Evolutionary conservation across 768 basidiomycete genomes (phyloP), one percentile per base, ranked within the genome.

Genomic region (Multifurca ochricompacta): DNA sequence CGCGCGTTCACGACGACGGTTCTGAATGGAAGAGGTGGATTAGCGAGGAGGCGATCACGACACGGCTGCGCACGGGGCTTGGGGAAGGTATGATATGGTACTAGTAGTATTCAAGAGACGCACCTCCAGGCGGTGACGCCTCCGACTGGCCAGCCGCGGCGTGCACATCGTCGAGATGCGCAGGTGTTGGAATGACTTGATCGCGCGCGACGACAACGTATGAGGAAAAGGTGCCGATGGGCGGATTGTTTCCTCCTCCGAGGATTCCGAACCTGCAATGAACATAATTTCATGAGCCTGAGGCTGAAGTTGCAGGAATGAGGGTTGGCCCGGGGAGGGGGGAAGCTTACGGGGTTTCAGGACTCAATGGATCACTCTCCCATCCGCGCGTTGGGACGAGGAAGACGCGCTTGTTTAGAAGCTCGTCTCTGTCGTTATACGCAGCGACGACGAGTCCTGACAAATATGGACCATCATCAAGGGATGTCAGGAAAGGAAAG

Each of bases 101-200:
- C n/a, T 56, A 34, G 30, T 52, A 30, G 31, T 8, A 11, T 3
- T 42, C 35, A 27, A 31, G 13, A 27, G 8, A 66, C 72, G 39
- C 10, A 90, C 90, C 90, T 81, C 84, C 87, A 93, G 2, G 91
- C 87, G 14, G 91, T 93, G 18, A 91, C 66, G 3, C 82, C 87
- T 0, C 74, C 88, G 2, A 88, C 62, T 0, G 91, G 89, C 80
- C 86, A 87, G 87, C 87, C 0, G 88, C 82, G 16, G 78, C 74
- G 48, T 90, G 78, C 37, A 81, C 70, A 64, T 86, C 80, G 59
- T 76, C 74, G 51, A 90, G 75, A 66, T 91, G 83, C 4, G 74
- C 67, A 0, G 88, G 90, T 3, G 82, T 78, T 2, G 51, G 70
- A 28, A 91, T 71, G 18, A 91, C 77, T 49, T 86, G 77, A 52